Base-by-base conservation (phyloP, 1,284 basidiomycete genomes). In the Paramarasmius palmivorus region DNA sequence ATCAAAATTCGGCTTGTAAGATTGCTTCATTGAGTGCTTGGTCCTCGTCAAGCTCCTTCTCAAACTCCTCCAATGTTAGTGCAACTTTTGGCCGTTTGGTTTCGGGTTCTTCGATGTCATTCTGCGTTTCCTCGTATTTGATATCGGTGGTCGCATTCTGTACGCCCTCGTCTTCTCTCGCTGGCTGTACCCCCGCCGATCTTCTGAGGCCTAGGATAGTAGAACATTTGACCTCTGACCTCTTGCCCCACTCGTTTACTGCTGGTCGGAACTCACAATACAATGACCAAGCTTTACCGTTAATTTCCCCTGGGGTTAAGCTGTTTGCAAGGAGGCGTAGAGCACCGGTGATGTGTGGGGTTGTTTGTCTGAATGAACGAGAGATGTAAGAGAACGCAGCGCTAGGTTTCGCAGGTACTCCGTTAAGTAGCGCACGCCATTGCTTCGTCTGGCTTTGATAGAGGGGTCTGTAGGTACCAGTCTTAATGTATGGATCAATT, bases 391-490 rank as follows among this genome's bases (percentile, higher is more conserved):
- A 78, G 64, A 86, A 94, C 2, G 92, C 90, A 48, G 79, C 71
- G 41, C 81, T 78, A 1, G 95, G 95, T 44, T 81, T 74, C 8
- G 88, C 84, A 5, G 92, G 89, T 12, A 79, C 76, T 14, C 87
- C 86, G 41, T 85, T 80, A 14, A 84, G 79, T 32, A 98, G 83
- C 0, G 91, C 96, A 22, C 93, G 83, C 89, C 95, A 98, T 57
- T 82, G 76, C 55, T 80, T 74, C 29, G 77, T 68, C 60, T 81
- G 85, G 35, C 80, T 88, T 63, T 82, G 86, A 71, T 85, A 92
- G 10, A 98, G 83, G 0, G 93, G 91, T 65, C 95, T 93, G 25
- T 46, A 63, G 49, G 55, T 53, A 25, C 9, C 23, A 54, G 35
- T 40, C 25, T 17, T 44, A 29, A 38, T 41, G 37, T 7, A 35